Evolutionary conservation across 257 asterid genomes (phyloP).

Genomic region (Lantana camara): DNA sequence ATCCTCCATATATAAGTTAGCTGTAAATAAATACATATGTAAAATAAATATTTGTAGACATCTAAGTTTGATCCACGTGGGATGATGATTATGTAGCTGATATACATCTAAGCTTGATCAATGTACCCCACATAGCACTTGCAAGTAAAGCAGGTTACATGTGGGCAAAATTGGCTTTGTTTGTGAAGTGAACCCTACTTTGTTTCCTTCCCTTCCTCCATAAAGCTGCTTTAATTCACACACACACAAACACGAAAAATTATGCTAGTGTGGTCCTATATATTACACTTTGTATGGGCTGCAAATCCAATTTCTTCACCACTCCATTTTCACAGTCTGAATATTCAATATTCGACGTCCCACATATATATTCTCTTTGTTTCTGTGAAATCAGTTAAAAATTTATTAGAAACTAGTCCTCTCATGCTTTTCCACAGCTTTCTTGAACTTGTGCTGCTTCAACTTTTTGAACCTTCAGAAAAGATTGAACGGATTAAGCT

Average conservation of each 20-base stretch:
- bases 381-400: background rate
- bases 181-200: conserved; percentile 47
- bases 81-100: background rate
- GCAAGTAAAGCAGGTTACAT: conserved; percentile 44
- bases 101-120: conserved; percentile 2
- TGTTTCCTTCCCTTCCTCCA: conserved; percentile 32
- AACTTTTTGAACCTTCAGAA: conserved; percentile 11
- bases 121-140: conserved; percentile 55
- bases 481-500: conserved; percentile 24
- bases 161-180: conserved; percentile 44
- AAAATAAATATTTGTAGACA: no score
- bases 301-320: conserved; percentile 18
- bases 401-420: conserved; percentile 37
- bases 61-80: no score
- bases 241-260: conserved; percentile 23
- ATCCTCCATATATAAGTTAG: no score
- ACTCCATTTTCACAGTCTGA: background rate
- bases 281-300: conserved; percentile 28
- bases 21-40: no score
- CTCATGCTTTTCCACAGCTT: conserved; percentile 94
- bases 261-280: conserved; percentile 37
- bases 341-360: background rate
- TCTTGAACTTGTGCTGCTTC: conserved; percentile 71
- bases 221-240: conserved; percentile 29
- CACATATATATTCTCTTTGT: background rate